Percentiles rank a stretch among this genome's conserved stretches.
Evolutionary conservation across 371 early-diverging fungal species (phyloP).

Genomic region (Rhizopus sp.): DNA sequence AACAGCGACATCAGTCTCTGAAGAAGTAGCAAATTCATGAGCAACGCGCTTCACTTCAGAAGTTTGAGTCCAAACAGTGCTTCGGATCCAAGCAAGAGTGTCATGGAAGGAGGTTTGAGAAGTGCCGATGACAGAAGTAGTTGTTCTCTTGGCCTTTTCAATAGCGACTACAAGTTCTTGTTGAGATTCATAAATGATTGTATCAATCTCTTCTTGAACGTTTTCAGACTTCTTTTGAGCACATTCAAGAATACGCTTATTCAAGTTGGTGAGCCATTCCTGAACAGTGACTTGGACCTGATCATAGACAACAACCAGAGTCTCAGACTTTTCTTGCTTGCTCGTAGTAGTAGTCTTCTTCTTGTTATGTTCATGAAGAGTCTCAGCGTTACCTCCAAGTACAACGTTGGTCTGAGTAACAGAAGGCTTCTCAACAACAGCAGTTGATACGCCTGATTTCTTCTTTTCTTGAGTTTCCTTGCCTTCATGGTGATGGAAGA

Average conservation of each 20-base stretch:
- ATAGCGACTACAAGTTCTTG: constrained; percentile 27
- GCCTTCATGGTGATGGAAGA: constrained; percentile 20
- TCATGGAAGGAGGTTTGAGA: constrained; percentile 33
- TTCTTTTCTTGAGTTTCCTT: constrained; percentile 13
- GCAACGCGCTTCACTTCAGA: constrained; percentile 25
- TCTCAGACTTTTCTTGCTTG: constrained; percentile 21
- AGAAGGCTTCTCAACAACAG: constrained; percentile 14
- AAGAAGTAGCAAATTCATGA: constrained; percentile 16
- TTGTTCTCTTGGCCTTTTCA: constrained; percentile 30
- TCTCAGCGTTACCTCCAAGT: constrained; percentile 12
- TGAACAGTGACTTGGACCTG: constrained; percentile 16
- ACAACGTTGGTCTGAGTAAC: constrained; percentile 16
- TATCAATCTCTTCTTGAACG: constrained; percentile 26
- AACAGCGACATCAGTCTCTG: constrained; percentile 5
- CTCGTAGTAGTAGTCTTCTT: constrained; percentile 5
- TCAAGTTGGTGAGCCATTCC: constrained; percentile 27
- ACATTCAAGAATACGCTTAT: constrained; percentile 23
- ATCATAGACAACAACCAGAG: constrained; percentile 19
- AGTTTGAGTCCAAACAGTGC: constrained; percentile 26
- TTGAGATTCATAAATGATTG: constrained; percentile 26
- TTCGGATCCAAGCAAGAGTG: constrained; percentile 26
- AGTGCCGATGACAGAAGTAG: constrained; percentile 25
- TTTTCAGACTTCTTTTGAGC: constrained; percentile 23
- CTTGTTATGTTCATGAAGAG: constrained; percentile 7
- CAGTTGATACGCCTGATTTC: not conserved